A percentile compares a stretch with the other conserved stretches of the same genome.
Conservation (phyloP, 208 protist genomes). For the Chromosphaera perkinsii region DNA sequence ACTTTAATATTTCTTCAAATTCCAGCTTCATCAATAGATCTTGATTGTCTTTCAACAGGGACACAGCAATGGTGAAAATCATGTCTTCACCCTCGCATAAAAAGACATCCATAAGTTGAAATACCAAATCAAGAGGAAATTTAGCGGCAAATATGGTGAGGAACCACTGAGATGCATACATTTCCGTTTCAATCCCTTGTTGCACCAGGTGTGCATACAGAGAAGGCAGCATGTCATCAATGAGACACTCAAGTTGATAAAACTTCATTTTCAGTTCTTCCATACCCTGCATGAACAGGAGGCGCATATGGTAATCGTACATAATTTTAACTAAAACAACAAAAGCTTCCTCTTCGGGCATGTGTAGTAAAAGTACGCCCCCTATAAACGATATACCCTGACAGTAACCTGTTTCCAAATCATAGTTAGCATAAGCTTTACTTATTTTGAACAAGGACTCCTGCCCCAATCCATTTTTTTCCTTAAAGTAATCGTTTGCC, state of each 20-base stretch:
- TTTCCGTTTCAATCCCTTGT: no score
- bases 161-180: constrained; percentile 11
- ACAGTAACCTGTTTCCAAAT: constrained; percentile 47
- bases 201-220: no score
- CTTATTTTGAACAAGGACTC: constrained; percentile 38
- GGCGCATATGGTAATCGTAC: constrained; percentile 5
- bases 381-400: constrained; percentile 50
- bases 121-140: constrained; percentile 4
- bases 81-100: background rate
- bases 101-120: constrained; percentile 10
- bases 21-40: no score
- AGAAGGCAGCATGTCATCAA: no score
- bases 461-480: constrained; percentile 30
- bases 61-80: no score
- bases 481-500: no score
- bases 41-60: no score
- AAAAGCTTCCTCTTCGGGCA: constrained; percentile 25
- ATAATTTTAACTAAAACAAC: constrained; percentile 10
- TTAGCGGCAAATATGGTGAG: constrained; percentile 17
- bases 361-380: constrained; percentile 33
- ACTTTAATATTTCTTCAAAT: no score
- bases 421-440: constrained; percentile 41
- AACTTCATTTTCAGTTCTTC: background rate
- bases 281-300: constrained; percentile 13
- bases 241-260: background rate